These are phyloP conservation scores for Nissolia schottii DNA, from an alignment of 306 rosid species.

Conservation along the genomic window DNA sequence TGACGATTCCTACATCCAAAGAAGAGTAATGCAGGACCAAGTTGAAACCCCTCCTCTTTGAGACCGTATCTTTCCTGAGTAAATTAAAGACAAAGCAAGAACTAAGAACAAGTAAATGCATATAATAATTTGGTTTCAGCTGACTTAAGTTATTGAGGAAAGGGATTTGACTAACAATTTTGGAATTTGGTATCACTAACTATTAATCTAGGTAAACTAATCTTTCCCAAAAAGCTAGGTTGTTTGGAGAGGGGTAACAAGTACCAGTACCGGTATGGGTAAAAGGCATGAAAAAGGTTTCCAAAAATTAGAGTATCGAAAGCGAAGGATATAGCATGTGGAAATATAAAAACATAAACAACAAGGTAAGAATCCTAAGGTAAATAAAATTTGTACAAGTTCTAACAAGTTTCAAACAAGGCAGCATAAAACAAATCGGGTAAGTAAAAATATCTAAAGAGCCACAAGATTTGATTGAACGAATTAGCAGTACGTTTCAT, in stretches of 20 bases:
- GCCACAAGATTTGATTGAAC: background rate
- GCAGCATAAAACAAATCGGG: too few relatives aligned
- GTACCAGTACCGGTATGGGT: background rate
- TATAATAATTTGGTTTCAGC: background rate
- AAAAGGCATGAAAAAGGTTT: background rate
- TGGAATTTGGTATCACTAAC: background rate
- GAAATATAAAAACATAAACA: too few relatives aligned
- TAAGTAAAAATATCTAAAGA: background rate
- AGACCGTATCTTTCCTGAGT: conserved; percentile 83
- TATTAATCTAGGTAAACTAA: background rate
- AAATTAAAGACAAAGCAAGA: conserved; percentile 23
- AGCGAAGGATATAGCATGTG: too few relatives aligned
- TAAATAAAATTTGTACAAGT: too few relatives aligned
- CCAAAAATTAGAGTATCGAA: too few relatives aligned
- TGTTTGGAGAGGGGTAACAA: background rate
- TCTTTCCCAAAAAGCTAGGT: background rate
- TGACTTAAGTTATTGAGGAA: background rate
- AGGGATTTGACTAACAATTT: conserved; percentile 4
- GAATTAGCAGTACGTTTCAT: background rate
- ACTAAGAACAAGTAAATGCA: conserved; percentile 7
- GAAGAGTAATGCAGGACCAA: conserved; percentile 83
- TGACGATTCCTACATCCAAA: conserved; percentile 93
- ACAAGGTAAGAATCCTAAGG: too few relatives aligned
- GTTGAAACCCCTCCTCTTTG: conserved; percentile 61
- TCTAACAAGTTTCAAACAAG: too few relatives aligned